Conservation (phyloP, 177 flowering plant species). For the Vitis hybrid region DNA sequence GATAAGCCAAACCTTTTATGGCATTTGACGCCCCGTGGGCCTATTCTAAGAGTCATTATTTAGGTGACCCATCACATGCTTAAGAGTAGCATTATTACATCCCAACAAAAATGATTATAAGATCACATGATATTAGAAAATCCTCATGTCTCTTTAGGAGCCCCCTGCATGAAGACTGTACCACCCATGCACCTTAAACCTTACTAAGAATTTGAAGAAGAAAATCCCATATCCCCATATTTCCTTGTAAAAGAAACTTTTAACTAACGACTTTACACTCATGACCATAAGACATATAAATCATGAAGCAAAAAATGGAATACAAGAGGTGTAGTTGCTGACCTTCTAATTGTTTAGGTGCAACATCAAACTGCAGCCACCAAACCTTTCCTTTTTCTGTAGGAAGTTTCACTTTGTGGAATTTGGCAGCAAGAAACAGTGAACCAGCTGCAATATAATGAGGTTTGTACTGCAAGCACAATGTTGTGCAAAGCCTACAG, state of each 20-base stretch:
- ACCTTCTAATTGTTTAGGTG: slow-evolving; percentile 61
- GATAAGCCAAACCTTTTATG: no score
- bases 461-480: slow-evolving; percentile 70
- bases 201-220: not conserved
- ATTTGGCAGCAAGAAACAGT: slow-evolving; percentile 59
- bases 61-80: no score
- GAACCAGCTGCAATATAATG: slow-evolving; percentile 76
- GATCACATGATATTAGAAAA: not conserved
- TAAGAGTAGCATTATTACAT: no score
- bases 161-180: not conserved
- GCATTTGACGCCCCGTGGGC: no score
- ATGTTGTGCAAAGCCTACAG: slow-evolving; percentile 53
- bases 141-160: no score
- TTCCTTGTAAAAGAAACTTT: slow-evolving; percentile 1
- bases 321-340: not conserved
- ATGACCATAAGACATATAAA: not conserved
- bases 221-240: not conserved
- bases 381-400: slow-evolving; percentile 42
- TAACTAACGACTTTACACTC: not conserved
- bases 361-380: slow-evolving; percentile 68
- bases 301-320: not conserved
- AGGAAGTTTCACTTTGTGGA: slow-evolving; percentile 52
- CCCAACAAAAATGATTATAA: not conserved
- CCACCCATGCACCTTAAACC: not conserved
- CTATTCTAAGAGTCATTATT: no score